Evolutionary conservation across 1,284 basidiomycete genomes (phyloP), one percentile per base, ranked within the genome.

Genomic region (Coriolopsis trogii): DNA sequence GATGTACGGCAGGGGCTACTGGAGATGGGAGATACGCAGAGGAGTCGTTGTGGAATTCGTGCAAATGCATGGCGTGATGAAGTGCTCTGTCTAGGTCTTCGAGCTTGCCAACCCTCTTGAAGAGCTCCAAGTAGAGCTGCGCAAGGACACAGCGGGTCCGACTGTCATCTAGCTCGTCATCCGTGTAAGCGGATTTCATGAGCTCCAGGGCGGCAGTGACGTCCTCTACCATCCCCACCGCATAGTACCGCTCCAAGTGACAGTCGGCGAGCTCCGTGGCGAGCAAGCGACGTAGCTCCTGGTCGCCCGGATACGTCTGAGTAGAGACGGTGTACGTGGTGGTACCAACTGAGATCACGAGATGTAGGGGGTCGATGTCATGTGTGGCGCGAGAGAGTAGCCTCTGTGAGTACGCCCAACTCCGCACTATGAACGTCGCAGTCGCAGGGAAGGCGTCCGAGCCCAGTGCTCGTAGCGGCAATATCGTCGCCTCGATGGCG

Each of bases 51-150:
- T 46, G 43, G 7, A 46, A 18, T 1, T 42, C 9, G 9, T 28
- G 39, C 3, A 42, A 10, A 4, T 42, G 12, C 20, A 31, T 20
- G 0, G 39, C 25, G 44, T 41, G 39, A 34, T 30, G 38, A 15
- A 51, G 50, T 26, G 40, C 44, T 26, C 25, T 41, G 39, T 46
- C 44, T 24, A 51, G 26, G 44, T 51, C 33, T 1, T 36, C 50
- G 7, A 46, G 16, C 15, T 42, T 20, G 18, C 50, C 44, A 4
- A 33, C 29, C 3, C 38, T 29, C 10, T 36, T 18, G 26, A 46
- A 51, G 25, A 38, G 50, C 25, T 51, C 39, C n/a, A 51, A 20
- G 16, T 37, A 26, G 2, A 42, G 18, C 15, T 51, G 44, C 15
- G 38, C 39, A 24, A 46, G 44, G 9, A 51, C 39, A 29, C 50